Conservation (phyloP, 2,329 filamentous ascomycete genomes). For the Ophiostoma quercus region DNA sequence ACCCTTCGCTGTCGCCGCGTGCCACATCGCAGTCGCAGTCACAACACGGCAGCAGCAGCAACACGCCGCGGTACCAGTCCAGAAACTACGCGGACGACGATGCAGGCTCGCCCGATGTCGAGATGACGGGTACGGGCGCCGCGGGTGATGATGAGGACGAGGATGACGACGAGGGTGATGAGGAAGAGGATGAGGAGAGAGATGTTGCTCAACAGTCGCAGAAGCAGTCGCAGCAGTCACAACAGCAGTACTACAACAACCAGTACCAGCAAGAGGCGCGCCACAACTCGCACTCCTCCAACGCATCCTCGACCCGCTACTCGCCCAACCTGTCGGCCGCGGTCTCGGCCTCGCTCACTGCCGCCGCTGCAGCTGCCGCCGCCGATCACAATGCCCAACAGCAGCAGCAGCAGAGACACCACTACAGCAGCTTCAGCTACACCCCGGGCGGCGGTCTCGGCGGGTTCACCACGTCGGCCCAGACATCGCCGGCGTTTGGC, state of each 20-base stretch:
- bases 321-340: conserved; percentile 31
- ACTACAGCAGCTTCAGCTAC: conserved; percentile 46
- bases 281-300: conserved; percentile 52
- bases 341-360: conserved; percentile 37
- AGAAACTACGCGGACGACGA: conserved; percentile 35
- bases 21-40: conserved; percentile 23
- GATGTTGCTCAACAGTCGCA: conserved; percentile 35
- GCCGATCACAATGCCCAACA: conserved; percentile 35
- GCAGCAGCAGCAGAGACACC: conserved; percentile 35
- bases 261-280: conserved; percentile 34
- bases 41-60: conserved; percentile 20
- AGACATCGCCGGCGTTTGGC: conserved; percentile 54
- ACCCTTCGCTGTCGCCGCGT: conserved; percentile 27
- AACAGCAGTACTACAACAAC: conserved; percentile 1
- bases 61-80: conserved; percentile 29
- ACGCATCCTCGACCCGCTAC: conserved; percentile 31
- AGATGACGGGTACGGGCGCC: conserved; percentile 52
- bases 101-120: conserved; percentile 45
- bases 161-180: conserved; percentile 15
- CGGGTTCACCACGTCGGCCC: conserved; percentile 38
- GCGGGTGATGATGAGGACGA: neutral
- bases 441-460: conserved; percentile 28
- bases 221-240: conserved; percentile 37
- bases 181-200: conserved; percentile 14
- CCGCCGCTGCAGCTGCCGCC: neutral